phyloP scores from a whole-genome alignment of 148 eudicot genomes.

The Arctostaphylos glauca region DNA sequence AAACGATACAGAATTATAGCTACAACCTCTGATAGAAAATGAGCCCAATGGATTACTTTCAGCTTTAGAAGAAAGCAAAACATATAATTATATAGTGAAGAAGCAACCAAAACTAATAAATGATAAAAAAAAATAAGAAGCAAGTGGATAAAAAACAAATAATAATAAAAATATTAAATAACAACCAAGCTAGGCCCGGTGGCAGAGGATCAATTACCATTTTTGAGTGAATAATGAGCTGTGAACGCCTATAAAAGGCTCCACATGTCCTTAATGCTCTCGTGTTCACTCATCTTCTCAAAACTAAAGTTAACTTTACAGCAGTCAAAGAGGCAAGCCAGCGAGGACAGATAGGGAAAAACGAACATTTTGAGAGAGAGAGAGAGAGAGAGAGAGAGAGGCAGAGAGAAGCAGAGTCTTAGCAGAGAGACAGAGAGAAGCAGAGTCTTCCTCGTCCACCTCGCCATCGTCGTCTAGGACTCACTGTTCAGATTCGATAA shows the following conservation, averaged over 20 bases:
- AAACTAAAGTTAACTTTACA: neutral
- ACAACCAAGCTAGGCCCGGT: neutral
- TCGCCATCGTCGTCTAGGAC: neutral
- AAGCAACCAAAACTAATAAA: no score
- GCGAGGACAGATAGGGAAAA: conserved; percentile 7
- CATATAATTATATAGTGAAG: no score
- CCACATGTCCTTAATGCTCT: neutral
- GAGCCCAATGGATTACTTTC: neutral
- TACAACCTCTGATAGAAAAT: neutral
- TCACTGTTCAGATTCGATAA: neutral
- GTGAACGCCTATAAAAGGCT: conserved; percentile 12
- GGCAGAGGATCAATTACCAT: neutral
- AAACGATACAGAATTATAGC: neutral
- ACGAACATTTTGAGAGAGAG: neutral
- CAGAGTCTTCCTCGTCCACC: neutral
- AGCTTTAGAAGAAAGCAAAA: neutral
- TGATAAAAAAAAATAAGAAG: no score
- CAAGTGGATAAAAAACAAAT: no score
- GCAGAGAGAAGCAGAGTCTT: neutral
- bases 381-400: conserved; percentile 4
- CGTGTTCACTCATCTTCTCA: neutral
- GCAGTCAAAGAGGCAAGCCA: neutral
- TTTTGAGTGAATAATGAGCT: neutral
- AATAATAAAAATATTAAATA: neutral
- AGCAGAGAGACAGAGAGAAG: neutral